These are phyloP conservation scores for Peterozyma xylosa DNA, from an alignment of 805 yeast genomes.

Conservation along the genomic window DNA sequence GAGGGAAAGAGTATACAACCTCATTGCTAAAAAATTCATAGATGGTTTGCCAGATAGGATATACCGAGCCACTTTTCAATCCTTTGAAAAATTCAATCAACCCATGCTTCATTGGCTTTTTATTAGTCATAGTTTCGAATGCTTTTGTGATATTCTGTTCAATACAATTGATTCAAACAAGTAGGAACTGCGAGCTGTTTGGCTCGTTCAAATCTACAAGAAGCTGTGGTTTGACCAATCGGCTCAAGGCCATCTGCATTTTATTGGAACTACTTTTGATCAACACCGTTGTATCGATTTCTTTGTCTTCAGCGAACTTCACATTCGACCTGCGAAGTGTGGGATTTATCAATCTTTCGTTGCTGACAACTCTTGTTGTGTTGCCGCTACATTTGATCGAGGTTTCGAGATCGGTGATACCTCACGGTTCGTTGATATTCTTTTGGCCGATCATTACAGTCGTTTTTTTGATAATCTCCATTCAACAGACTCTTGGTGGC, in stretches of 20 bases:
- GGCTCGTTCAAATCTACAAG: neutral
- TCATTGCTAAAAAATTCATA: too few species aligned
- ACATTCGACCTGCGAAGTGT: neutral
- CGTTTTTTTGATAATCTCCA: conserved; percentile 4
- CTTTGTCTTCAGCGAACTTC: neutral
- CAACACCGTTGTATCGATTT: neutral
- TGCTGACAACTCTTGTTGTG: conserved; percentile 18
- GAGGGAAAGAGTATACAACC: too few species aligned
- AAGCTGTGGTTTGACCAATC: neutral
- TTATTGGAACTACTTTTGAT: neutral
- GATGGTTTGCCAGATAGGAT: too few species aligned
- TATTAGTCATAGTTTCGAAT: neutral
- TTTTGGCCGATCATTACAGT: conserved; percentile 29
- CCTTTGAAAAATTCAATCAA: neutral
- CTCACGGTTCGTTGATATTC: conserved; percentile 28
- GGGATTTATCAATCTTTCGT: conserved; percentile 9
- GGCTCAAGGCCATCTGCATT: neutral
- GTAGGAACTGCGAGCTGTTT: neutral
- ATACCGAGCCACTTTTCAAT: too few species aligned
- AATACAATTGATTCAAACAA: neutral
- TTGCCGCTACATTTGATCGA: conserved; percentile 39
- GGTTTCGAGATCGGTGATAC: conserved; percentile 27
- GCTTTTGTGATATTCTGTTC: neutral
- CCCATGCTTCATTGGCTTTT: neutral
- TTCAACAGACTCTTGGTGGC: conserved; percentile 3